phyloP scores from a whole-genome alignment of 768 basidiomycete genomes.

The Boletellus ananas region DNA sequence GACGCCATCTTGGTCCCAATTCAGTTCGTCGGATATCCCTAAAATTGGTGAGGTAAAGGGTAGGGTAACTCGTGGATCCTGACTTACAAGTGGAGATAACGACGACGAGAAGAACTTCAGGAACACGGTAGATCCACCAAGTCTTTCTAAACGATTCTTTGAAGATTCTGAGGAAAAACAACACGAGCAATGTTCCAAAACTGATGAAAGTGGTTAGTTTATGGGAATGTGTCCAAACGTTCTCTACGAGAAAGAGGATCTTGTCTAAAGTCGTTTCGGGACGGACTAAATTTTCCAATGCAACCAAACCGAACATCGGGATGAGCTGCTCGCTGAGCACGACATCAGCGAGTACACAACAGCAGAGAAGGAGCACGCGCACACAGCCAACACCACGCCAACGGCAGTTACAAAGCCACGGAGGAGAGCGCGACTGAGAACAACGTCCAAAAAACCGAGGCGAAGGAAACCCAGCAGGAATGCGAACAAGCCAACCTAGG shows the following conservation, averaged over 20 bases:
- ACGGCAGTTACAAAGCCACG: constrained; percentile 86
- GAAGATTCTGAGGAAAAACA: constrained; percentile 59
- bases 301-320: constrained; percentile 81
- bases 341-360: neutral
- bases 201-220: constrained; percentile 68
- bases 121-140: constrained; percentile 75
- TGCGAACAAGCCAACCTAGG: constrained; percentile 80
- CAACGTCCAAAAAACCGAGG: constrained; percentile 90
- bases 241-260: constrained; percentile 64
- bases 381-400: constrained; percentile 84
- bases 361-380: constrained; percentile 24
- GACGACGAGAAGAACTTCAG: constrained; percentile 89
- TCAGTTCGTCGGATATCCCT: constrained; percentile 68
- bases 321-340: constrained; percentile 69
- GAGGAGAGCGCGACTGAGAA: constrained; percentile 82
- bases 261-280: constrained; percentile 76
- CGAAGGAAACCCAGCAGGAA: constrained; percentile 84
- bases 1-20: constrained; percentile 78
- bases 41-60: neutral
- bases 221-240: constrained; percentile 56
- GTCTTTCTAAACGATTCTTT: constrained; percentile 57
- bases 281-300: constrained; percentile 49
- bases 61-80: neutral
- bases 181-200: constrained; percentile 59
- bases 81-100: constrained; percentile 69